Evolutionary conservation across 73 alveolate genomes (phyloP), one percentile per base, ranked within the genome.

Genomic region (Symbiodinium pilosum): DNA sequence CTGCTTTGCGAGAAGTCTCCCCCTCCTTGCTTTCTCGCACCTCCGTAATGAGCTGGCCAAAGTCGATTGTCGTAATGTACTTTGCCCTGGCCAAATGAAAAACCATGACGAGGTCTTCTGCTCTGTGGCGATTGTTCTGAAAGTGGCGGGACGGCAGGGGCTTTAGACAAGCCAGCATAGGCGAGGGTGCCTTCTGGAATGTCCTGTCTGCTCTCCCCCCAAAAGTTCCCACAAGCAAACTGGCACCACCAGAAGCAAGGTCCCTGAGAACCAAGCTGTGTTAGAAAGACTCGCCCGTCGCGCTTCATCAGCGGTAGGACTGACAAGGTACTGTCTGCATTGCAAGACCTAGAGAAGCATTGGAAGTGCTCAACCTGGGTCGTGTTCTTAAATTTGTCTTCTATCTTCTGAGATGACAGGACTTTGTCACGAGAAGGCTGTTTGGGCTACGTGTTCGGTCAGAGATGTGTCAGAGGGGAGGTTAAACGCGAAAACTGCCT

Each of bases 11-110:
- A 47, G 59, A 47, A 47, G 59, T 47, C 21, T 47, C 59, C 6
- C n/a, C n/a, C n/a, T n/a, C n/a, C n/a, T n/a, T n/a, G n/a, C n/a
- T n/a, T n/a, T n/a, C n/a, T 64, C 12, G 38, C 81, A 64, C 98
- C 98, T 92, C 98, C 5, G 98, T 92, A 30, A 86, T 44, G 59
- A 92, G 88, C 89, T 92, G 98, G 54, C 98, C 98, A 69, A 92
- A 92, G 85, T 92, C 98, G 42, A 92, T 92, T 47, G 98, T 92
- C 44, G 98, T 92, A 24, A 92, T 44, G 54, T 92, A 92, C 81
- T 92, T 92, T 83, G 71, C 40, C 95, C 95, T 88, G 85, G 68
- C 84, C 38, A 43, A 11, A n/a, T 14, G 4, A 9, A 54, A 26
- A 54, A 0, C 14, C 24, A 16, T 5, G 28, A 54, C 28, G 16